phyloP scores from a whole-genome alignment of 306 rosid genomes.

The Erythrophleum fordii region DNA sequence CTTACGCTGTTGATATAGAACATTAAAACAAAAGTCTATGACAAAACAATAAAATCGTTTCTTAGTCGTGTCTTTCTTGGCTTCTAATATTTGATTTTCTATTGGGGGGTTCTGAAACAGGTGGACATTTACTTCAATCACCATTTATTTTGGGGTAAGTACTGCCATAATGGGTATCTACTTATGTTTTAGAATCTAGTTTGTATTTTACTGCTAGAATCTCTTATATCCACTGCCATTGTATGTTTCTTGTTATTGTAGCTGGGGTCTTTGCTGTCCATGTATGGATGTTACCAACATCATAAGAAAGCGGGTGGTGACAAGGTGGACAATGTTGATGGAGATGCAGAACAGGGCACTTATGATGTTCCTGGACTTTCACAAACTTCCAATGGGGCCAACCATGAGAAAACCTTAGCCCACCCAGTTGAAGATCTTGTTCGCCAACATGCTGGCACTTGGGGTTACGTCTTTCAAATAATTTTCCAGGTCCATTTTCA shows the following conservation, averaged over 20 bases:
- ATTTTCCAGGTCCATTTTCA: conserved; percentile 71
- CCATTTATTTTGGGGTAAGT: conserved; percentile 96
- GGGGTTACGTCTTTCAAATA: conserved; percentile 84
- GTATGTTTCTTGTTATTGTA: conserved; percentile 36
- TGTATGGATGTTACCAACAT: conserved; percentile 78
- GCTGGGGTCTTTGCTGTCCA: conserved; percentile 88
- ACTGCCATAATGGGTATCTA: conserved; percentile 29
- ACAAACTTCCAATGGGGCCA: conserved; percentile 36
- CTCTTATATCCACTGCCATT: not conserved
- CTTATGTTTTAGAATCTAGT: conserved; percentile 22
- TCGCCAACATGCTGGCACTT: conserved; percentile 77
- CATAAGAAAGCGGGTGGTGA: conserved; percentile 84
- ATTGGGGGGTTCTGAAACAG: conserved; percentile 51
- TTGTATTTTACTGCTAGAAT: not conserved
- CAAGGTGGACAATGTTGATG: conserved; percentile 76
- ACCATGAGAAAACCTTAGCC: conserved; percentile 45
- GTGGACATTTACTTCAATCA: conserved; percentile 86
- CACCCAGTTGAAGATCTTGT: conserved; percentile 41
- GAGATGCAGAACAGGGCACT: conserved; percentile 73
- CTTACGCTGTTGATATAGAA: conserved; percentile 10
- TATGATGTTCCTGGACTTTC: conserved; percentile 44
- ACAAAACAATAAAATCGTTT: not conserved
- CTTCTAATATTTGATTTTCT: conserved; percentile 7
- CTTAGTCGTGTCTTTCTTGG: not conserved
- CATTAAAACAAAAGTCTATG: not conserved